phyloP scores from a whole-genome alignment of 2,329 filamentous ascomycete genomes.

The Sporothrix variecibatus region DNA sequence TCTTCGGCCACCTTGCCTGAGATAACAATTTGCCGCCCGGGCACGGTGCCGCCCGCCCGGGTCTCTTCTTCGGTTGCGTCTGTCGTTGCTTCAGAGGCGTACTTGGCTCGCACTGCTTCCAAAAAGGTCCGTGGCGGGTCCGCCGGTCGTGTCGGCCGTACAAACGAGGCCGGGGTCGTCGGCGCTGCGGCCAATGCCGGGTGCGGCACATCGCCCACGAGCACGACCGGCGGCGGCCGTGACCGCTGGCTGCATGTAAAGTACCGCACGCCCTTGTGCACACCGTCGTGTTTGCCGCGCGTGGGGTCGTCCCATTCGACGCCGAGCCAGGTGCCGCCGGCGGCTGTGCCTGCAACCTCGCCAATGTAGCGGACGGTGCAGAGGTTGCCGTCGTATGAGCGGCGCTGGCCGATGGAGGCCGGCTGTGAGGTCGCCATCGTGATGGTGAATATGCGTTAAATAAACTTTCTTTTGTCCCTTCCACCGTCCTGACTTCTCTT shows the following conservation, averaged over 20 bases:
- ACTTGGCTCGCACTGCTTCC: slow-evolving; percentile 79
- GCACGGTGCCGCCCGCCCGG: neutral
- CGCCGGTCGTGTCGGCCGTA: slow-evolving; percentile 71
- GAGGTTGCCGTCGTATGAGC: slow-evolving; percentile 74
- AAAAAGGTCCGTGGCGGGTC: slow-evolving; percentile 74
- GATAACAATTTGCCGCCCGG: slow-evolving; percentile 57
- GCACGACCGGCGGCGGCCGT: neutral
- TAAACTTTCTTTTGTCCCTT: neutral
- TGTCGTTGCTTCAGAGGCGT: slow-evolving; percentile 60
- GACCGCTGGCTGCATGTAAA: slow-evolving; percentile 70
- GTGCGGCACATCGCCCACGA: neutral
- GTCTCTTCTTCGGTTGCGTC: slow-evolving; percentile 33
- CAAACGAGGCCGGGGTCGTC: slow-evolving; percentile 71
- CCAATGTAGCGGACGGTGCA: slow-evolving; percentile 89
- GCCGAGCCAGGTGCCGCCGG: slow-evolving; percentile 82
- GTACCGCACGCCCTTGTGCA: slow-evolving; percentile 75
- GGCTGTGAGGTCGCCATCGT: slow-evolving; percentile 34
- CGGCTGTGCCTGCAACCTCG: slow-evolving; percentile 66
- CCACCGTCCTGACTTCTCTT: neutral
- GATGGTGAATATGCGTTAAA: neutral
- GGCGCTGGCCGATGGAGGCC: slow-evolving; percentile 65
- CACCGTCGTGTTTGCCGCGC: slow-evolving; percentile 88
- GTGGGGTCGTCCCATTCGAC: slow-evolving; percentile 93
- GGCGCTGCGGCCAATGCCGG: neutral
- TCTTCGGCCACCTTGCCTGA: slow-evolving; percentile 88